Base-by-base conservation (phyloP, 129 eudicot species). In the Smallanthus sonchifolius region DNA sequence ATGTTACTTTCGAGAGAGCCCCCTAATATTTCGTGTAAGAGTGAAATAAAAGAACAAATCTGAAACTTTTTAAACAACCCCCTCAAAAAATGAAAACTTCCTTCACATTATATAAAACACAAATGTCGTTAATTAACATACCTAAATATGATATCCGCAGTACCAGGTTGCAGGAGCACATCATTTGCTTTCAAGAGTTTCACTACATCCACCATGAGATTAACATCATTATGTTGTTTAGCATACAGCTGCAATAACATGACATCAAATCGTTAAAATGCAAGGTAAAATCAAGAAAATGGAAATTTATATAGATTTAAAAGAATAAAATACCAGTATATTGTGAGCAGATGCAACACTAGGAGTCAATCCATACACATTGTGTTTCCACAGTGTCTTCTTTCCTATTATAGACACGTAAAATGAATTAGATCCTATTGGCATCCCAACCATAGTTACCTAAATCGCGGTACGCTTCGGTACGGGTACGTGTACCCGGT, bases 121-220 rank as follows among this genome's bases (percentile, higher is more conserved):
- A 43, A 9, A n/a, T 51, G 8, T 44, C 3, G 2, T 42, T 37
- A 37, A 15, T 36, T 35, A 34, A n/a, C 73, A 55, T 88, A 92
- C 98, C 97, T 88, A 72, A 94, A 86, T 61, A 91, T 78, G 49
- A 88, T 77, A 81, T 94, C 98, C 4, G 97, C 96, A 0, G 97
- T 94, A 49, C 97, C 96, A 88, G 97, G 91, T 76, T 88, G 98
- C 79, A 91, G 78, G 43, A 87, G 93, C 62, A 94, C 69, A 75
- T 85, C 91, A 80, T 90, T 94, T 67, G 48, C 81, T 77, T 90
- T 86, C 77, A 94, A 62, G 69, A 84, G 93, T 47, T 84, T 83
- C 96, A 94, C 85, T 37, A 91, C 79, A 28, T 88, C 89, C 34
- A 70, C 83, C 97, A 91, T 82, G 70, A 94, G 91, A 54, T 82